Base-by-base conservation (phyloP, 208 protist genomes). In the Leishmania aethiopica region DNA sequence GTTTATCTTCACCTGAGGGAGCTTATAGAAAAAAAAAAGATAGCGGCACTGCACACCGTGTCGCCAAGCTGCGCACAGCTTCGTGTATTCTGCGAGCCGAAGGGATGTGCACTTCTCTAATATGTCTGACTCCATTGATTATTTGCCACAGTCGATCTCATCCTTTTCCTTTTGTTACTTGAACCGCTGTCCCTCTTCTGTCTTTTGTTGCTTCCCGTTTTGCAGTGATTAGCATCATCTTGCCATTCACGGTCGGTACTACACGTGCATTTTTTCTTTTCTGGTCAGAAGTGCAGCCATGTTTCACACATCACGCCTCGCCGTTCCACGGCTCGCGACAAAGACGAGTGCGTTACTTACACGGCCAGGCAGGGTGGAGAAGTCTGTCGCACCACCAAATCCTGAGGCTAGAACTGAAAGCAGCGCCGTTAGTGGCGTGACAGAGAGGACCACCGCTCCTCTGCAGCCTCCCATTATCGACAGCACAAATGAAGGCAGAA, bases 301-400 rank as follows among this genome's bases (percentile, higher is more conserved):
- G 76, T 71, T 79, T 79, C 60, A 64, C 8, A 73, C 62, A 0
- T 47, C 49, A 37, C 42, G 40, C 45, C 76, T 69, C 6, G 76
- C 76, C 6, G 42, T 64, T 4, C 76, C 76, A 51, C 76, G 76
- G n/a, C 10, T 79, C 8, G 64, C 64, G 7, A 79, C 76, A 22
- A 79, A 79, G 62, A 73, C 76, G 60, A 59, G 76, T 40, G 60
- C 76, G 15, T n/a, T 79, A 51, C 64, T 79, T 28, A 55, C 62
- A 47, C 60, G 64, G 37, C 5, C 15, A 49, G 64, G 47, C 62
- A 79, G 73, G 40, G 28, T 1, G n/a, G 74, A 78, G 25, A 78
- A 66, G 37, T 6, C 37, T 35, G 22, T 35, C 22, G 49, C 13
- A 19, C 25, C 74, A 66, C 74, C 49, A 37, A 66, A 51, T 8